Conservation (phyloP, 208 protist species). For the Leishmania mexicana region DNA sequence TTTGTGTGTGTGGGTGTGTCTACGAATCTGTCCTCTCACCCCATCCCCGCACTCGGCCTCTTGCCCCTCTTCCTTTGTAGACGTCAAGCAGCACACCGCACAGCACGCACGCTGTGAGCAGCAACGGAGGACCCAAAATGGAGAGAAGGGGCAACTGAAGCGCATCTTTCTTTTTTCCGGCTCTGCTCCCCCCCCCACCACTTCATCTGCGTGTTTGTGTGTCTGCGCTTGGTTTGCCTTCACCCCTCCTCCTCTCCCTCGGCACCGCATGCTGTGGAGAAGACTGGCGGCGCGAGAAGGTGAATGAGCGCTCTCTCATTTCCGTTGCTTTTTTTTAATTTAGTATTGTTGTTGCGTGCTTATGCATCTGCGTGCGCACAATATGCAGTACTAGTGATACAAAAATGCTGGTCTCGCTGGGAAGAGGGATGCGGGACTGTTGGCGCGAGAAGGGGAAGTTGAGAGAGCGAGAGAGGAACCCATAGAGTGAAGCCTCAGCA, state of each 20-base stretch:
- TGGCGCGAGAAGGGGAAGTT: background rate
- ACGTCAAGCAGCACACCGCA: background rate
- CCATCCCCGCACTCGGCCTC: background rate
- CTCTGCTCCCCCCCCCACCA: background rate
- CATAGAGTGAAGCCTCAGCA: background rate
- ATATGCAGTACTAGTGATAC: background rate
- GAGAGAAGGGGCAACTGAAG: constrained; percentile 1
- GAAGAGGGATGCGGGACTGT: background rate
- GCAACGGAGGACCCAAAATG: background rate
- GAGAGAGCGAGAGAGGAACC: background rate
- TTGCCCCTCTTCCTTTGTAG: background rate
- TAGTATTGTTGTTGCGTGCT: too few relatives aligned
- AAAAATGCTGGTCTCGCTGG: background rate
- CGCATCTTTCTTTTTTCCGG: constrained; percentile 1
- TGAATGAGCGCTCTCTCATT: background rate
- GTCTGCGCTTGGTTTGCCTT: background rate
- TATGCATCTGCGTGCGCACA: background rate
- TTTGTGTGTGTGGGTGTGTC: background rate
- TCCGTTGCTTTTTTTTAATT: background rate
- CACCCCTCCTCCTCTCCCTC: background rate
- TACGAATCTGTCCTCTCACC: background rate
- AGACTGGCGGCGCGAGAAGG: background rate
- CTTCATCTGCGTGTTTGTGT: too few relatives aligned
- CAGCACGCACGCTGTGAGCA: background rate
- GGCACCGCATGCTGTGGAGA: background rate